Conservation (phyloP, 257 asterid genomes). For the Solanum chiquidenum region DNA sequence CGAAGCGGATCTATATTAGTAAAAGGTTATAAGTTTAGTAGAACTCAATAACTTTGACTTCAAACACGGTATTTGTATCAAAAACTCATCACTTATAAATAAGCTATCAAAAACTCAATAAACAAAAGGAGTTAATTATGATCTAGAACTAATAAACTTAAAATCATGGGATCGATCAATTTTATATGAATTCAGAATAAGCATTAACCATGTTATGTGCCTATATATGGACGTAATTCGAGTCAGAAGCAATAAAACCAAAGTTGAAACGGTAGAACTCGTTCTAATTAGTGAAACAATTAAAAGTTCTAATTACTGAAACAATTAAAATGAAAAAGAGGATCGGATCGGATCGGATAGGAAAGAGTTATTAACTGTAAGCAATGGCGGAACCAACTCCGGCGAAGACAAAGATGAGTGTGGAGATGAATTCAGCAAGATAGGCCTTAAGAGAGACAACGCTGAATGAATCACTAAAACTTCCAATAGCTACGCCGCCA, state of each 20-base stretch:
- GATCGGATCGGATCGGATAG: background rate
- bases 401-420: conserved; percentile 83
- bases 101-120: too few relatives aligned
- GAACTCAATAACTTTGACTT: background rate
- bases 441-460: conserved; percentile 58
- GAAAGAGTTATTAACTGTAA: conserved; percentile 35
- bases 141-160: too few relatives aligned
- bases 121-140: too few relatives aligned
- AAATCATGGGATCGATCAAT: too few relatives aligned
- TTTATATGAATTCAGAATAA: background rate
- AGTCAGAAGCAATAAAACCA: background rate
- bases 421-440: conserved; percentile 90
- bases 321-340: background rate
- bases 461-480: conserved; percentile 66
- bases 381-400: conserved; percentile 98
- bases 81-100: too few relatives aligned
- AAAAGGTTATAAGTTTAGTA: background rate
- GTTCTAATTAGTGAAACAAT: background rate
- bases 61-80: too few relatives aligned
- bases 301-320: background rate
- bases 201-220: background rate
- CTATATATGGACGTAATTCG: background rate
- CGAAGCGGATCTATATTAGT: background rate
- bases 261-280: background rate
- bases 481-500: conserved; percentile 60